A percentile compares a stretch with the other conserved stretches of the same genome.
Conservation (phyloP, 2,329 filamentous ascomycete species). For the Setomelanomma holmii region DNA sequence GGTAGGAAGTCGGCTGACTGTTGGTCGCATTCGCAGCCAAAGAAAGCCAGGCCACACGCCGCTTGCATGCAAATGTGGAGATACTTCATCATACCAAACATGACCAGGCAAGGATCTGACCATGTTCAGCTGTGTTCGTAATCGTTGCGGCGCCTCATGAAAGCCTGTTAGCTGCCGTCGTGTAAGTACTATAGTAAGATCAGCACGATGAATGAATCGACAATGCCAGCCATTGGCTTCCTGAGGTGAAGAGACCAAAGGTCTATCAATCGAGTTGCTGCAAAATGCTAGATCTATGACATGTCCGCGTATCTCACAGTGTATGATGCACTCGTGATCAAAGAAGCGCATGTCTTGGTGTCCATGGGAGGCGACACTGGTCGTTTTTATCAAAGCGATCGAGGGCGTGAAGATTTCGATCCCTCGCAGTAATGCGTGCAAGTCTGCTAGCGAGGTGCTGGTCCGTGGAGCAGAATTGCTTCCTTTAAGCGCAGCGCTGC, state of each 20-base stretch:
- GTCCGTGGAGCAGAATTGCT: not conserved
- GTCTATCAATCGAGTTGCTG: too few relatives aligned
- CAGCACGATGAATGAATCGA: too few relatives aligned
- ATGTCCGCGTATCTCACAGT: too few relatives aligned
- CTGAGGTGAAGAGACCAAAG: too few relatives aligned
- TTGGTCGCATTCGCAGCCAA: not conserved
- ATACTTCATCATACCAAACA: constrained; percentile 22
- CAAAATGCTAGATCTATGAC: not conserved
- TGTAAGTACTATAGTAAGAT: too few relatives aligned
- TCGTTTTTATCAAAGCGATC: not conserved
- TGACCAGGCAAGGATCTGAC: constrained; percentile 13
- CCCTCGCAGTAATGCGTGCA: not conserved
- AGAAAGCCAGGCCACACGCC: constrained; percentile 13
- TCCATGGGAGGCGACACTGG: not conserved
- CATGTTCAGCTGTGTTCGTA: constrained; percentile 5
- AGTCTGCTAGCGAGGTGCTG: not conserved
- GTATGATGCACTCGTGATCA: too few relatives aligned
- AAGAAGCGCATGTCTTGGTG: not conserved
- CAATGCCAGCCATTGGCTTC: too few relatives aligned
- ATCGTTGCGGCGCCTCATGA: not conserved
- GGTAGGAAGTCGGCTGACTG: not conserved
- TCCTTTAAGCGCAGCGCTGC: not conserved
- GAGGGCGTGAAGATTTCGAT: too few relatives aligned
- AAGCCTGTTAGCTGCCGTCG: too few relatives aligned
- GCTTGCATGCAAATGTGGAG: constrained; percentile 22